A percentile compares a stretch with the other conserved stretches of the same genome.
Conservation (phyloP, 306 rosid species). For the Alnus rubra region DNA sequence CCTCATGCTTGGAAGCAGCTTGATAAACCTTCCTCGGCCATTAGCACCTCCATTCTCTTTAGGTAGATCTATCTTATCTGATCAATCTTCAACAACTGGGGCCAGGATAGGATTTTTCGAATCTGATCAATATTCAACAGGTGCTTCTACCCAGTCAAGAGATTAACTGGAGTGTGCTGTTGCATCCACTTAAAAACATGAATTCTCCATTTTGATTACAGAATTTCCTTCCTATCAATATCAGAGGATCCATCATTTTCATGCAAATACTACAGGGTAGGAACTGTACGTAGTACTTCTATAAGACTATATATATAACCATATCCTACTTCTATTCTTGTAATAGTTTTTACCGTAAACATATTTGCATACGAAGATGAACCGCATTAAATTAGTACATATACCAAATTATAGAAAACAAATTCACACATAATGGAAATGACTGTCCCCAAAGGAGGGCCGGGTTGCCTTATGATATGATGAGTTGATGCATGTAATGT, state of each 20-base stretch:
- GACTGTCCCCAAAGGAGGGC: too few species aligned
- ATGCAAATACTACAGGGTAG: background rate
- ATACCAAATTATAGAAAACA: too few species aligned
- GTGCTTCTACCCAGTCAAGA: background rate
- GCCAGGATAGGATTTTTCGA: background rate
- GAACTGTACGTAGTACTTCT: background rate
- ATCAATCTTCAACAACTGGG: background rate
- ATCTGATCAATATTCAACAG: background rate
- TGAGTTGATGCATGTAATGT: background rate
- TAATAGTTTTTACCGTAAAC: background rate
- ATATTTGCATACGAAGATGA: background rate
- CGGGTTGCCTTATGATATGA: too few species aligned
- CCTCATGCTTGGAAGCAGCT: slow-evolving; percentile 23
- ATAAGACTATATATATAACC: background rate
- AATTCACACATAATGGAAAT: too few species aligned
- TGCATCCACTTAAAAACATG: background rate
- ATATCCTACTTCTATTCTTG: background rate
- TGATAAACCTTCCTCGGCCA: slow-evolving; percentile 17
- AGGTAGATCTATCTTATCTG: background rate
- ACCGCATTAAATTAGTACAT: background rate
- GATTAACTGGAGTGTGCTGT: background rate
- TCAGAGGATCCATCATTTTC: background rate
- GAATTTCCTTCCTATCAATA: background rate
- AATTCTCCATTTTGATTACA: background rate
- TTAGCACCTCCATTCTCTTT: slow-evolving; percentile 17